Evolutionary conservation across 2,329 filamentous ascomycete genomes (phyloP).

Genomic region (Trichophyton simii): DNA sequence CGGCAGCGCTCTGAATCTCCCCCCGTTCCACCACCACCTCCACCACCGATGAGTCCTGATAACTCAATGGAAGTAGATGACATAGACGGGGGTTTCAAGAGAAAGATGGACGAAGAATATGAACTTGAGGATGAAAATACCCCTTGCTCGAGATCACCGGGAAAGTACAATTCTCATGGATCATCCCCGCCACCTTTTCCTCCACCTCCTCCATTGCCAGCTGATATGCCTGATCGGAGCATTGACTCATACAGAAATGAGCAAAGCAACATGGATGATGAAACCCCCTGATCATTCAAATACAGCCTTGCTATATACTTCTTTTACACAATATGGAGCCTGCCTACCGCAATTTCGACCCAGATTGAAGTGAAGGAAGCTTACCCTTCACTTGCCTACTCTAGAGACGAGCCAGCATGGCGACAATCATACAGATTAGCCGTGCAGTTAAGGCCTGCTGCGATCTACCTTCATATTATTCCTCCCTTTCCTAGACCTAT

Average conservation of each 20-base stretch:
- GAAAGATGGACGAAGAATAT: background rate
- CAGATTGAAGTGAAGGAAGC: background rate
- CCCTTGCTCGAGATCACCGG: background rate
- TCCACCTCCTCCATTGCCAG: conserved; percentile 18
- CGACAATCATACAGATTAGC: background rate
- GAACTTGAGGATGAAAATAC: background rate
- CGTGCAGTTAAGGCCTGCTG: background rate
- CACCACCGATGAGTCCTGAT: conserved; percentile 15
- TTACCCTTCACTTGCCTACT: background rate
- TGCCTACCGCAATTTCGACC: background rate
- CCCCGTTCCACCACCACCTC: conserved; percentile 22
- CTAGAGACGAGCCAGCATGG: background rate
- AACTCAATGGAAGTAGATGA: background rate
- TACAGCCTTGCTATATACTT: background rate
- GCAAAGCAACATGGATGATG: background rate
- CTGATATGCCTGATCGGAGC: conserved; percentile 15
- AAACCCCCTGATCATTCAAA: background rate
- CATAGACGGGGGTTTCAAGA: background rate
- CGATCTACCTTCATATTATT: background rate
- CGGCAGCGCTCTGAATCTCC: conserved; percentile 15
- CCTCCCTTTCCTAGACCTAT: background rate
- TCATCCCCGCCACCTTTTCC: background rate
- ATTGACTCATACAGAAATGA: conserved; percentile 9
- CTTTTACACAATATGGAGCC: background rate
- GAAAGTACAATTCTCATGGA: background rate